Percentiles rank a stretch among this genome's conserved stretches.
Conservation (phyloP, 345 rosid genomes). For the Eucalyptus fibrosa region DNA sequence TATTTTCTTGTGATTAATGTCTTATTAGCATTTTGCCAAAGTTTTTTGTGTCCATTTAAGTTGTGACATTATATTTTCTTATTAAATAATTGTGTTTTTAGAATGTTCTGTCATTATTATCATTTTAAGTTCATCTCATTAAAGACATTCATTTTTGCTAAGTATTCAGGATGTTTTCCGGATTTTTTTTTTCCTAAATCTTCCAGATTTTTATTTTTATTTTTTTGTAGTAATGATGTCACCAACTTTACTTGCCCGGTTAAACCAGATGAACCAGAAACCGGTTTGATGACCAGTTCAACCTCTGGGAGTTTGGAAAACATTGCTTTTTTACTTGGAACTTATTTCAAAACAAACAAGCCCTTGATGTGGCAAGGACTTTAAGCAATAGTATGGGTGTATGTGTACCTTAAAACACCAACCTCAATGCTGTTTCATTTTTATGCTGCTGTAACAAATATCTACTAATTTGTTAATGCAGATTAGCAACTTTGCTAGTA, state of each 20-base stretch:
- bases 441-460: neutral
- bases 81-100: neutral
- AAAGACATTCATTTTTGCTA: neutral
- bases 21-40: neutral
- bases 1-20: neutral
- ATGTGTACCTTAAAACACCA: neutral
- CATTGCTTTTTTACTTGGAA: neutral
- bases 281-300: neutral
- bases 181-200: neutral
- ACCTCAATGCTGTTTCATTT: neutral
- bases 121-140: neutral
- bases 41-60: neutral
- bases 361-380: neutral
- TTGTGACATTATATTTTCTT: neutral
- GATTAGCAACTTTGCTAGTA: slow-evolving; percentile 3
- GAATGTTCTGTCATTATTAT: neutral
- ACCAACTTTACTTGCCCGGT: neutral
- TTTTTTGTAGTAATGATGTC: neutral
- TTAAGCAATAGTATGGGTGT: neutral
- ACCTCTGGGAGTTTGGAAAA: neutral
- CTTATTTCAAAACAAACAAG: neutral
- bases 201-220: neutral
- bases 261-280: neutral
- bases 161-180: neutral
- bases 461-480: neutral